Conservation (phyloP, 805 yeast species). For the Cyberlindnera misumaiensis region DNA sequence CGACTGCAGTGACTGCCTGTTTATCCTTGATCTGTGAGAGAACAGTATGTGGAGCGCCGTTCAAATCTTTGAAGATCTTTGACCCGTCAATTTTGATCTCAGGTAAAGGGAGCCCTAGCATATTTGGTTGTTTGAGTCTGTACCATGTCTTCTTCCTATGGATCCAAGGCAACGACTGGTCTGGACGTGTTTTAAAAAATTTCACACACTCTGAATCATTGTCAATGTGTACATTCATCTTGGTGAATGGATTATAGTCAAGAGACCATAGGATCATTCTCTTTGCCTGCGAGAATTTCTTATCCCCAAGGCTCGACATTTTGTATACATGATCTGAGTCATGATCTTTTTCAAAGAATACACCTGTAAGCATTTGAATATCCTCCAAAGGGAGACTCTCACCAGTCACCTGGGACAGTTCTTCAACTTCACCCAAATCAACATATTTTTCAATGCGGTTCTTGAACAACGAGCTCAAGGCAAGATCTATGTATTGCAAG, state of each 20-base stretch:
- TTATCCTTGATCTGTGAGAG: neutral
- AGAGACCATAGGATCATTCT: constrained; percentile 22
- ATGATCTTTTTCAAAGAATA: constrained; percentile 14
- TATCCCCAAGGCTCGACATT: constrained; percentile 16
- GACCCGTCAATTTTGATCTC: constrained; percentile 5
- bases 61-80: constrained; percentile 10
- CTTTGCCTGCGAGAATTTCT: constrained; percentile 17
- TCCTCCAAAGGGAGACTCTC: constrained; percentile 17
- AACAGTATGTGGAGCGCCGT: neutral
- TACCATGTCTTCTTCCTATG: constrained; percentile 17
- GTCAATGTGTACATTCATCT: constrained; percentile 8
- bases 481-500: constrained; percentile 21
- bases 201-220: constrained; percentile 3
- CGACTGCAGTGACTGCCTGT: constrained; percentile 18
- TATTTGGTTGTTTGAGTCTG: constrained; percentile 17
- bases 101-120: constrained; percentile 1
- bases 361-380: constrained; percentile 20
- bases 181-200: constrained; percentile 8
- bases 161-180: constrained; percentile 21
- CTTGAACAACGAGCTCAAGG: constrained; percentile 13
- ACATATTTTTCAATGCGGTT: constrained; percentile 11
- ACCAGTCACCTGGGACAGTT: constrained; percentile 5
- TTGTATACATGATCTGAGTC: constrained; percentile 3
- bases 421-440: constrained; percentile 10
- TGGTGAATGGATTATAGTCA: constrained; percentile 19